These are phyloP conservation scores for Colletotrichum tamarilloi DNA, from an alignment of 2,329 filamentous ascomycete genomes.

Conservation along the genomic window DNA sequence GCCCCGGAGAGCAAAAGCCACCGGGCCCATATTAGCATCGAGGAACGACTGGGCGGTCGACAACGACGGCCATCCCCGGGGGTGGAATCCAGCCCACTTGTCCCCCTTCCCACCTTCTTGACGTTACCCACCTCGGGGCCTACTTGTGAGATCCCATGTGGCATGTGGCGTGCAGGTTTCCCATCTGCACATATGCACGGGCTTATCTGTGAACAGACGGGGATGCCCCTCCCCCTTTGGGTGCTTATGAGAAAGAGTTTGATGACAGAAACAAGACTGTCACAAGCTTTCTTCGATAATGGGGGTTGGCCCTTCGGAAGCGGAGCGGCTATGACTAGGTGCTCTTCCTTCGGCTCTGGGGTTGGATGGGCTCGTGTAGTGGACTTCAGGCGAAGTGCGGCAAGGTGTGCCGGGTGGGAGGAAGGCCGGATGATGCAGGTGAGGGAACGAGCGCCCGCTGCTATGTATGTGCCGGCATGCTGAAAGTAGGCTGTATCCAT, in stretches of 20 bases:
- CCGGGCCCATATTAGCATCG: not conserved
- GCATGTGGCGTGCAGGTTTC: not conserved
- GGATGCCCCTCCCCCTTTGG: not conserved
- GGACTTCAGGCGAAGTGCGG: not conserved
- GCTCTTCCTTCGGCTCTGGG: too few relatives aligned
- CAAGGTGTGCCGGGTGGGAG: conserved; percentile 15
- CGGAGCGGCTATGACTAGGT: not conserved
- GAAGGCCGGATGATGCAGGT: conserved; percentile 11
- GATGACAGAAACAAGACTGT: conserved; percentile 31
- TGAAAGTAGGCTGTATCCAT: not conserved
- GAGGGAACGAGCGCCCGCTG: conserved; percentile 22
- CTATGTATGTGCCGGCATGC: conserved; percentile 7
- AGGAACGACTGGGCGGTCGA: not conserved
- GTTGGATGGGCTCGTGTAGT: not conserved
- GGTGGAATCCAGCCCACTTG: not conserved
- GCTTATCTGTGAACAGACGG: not conserved
- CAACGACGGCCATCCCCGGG: conserved; percentile 9
- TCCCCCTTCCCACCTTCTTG: not conserved
- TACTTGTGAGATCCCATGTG: not conserved
- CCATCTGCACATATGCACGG: conserved; percentile 12
- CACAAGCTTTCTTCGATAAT: conserved; percentile 13
- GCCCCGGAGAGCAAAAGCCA: not conserved
- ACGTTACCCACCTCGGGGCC: not conserved
- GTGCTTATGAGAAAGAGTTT: conserved; percentile 10
- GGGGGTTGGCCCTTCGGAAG: not conserved